Evolutionary conservation across 2,329 filamentous ascomycete genomes (phyloP).

Genomic region (Huntiella moniliformis): DNA sequence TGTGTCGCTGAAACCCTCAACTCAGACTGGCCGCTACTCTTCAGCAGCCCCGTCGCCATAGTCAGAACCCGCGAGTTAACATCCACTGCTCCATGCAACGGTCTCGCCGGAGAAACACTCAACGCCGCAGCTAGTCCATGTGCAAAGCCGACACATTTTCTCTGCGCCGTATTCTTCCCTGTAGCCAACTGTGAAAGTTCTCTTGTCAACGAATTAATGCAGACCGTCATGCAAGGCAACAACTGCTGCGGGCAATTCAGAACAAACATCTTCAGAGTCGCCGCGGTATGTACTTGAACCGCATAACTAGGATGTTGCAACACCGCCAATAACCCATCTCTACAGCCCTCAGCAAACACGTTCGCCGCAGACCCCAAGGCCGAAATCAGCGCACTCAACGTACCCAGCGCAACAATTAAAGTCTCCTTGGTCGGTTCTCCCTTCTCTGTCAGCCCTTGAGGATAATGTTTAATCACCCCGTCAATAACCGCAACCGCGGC

Average conservation of each 20-base stretch:
- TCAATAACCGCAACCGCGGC: conserved; percentile 71
- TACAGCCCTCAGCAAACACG: conserved; percentile 59
- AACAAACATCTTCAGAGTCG: conserved; percentile 72
- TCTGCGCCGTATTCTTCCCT: conserved; percentile 51
- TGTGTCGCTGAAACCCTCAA: conserved; percentile 81
- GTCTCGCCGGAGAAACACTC: conserved; percentile 72
- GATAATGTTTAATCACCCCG: conserved; percentile 82
- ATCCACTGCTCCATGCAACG: conserved; percentile 85
- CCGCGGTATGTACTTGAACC: conserved; percentile 76
- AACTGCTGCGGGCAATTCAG: conserved; percentile 84
- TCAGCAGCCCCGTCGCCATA: conserved; percentile 79
- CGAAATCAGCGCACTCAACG: conserved; percentile 58
- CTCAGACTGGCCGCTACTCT: conserved; percentile 81
- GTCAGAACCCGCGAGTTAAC: conserved; percentile 82
- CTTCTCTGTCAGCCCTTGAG: conserved; percentile 69
- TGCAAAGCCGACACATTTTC: conserved; percentile 75
- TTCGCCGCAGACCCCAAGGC: conserved; percentile 69
- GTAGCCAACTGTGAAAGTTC: conserved; percentile 63
- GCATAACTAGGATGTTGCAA: conserved; percentile 91
- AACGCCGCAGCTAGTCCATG: conserved; percentile 81
- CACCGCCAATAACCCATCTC: conserved; percentile 76
- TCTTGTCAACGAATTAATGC: conserved; percentile 83
- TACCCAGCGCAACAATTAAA: conserved; percentile 59
- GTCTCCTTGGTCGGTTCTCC: conserved; percentile 78
- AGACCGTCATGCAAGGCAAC: conserved; percentile 77